Evolutionary conservation across 139 green algal species (phyloP).

Genomic region (Chlorella sp.): DNA sequence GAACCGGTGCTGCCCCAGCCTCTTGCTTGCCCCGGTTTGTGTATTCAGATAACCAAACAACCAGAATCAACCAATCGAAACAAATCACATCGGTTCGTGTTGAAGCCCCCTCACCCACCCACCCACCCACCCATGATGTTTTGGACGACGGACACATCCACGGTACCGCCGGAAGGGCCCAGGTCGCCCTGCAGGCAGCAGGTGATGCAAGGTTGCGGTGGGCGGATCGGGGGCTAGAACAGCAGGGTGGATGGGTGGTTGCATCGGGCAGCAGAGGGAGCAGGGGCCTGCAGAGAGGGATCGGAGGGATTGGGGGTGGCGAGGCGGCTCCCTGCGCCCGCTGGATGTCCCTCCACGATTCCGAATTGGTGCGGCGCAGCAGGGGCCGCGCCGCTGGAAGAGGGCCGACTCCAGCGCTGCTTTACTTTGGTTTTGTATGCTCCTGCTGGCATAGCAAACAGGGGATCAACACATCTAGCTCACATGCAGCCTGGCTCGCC

Average conservation of each 20-base stretch:
- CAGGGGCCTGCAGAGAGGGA: background rate
- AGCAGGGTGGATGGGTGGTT: background rate
- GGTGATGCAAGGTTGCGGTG: background rate
- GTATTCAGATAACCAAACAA: no score
- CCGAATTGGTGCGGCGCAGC: no score
- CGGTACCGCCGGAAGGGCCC: background rate
- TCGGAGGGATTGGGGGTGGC: background rate
- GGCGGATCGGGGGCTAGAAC: background rate
- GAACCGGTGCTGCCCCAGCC: no score
- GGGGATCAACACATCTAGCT: no score
- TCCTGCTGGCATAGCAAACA: no score
- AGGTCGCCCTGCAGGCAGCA: conserved; percentile 36
- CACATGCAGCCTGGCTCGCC: no score
- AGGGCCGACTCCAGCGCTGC: background rate
- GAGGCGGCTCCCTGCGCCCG: no score
- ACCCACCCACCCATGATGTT: conserved; percentile 56
- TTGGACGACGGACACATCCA: conserved; percentile 32
- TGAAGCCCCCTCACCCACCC: no score
- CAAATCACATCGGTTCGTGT: no score
- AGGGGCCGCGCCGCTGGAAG: background rate
- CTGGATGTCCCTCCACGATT: no score
- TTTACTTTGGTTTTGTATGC: background rate
- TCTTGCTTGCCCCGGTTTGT: no score
- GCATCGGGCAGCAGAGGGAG: background rate
- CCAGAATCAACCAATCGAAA: no score